Conservation (phyloP, 1,284 basidiomycete species). For the Ceratobasidium theobromae region DNA sequence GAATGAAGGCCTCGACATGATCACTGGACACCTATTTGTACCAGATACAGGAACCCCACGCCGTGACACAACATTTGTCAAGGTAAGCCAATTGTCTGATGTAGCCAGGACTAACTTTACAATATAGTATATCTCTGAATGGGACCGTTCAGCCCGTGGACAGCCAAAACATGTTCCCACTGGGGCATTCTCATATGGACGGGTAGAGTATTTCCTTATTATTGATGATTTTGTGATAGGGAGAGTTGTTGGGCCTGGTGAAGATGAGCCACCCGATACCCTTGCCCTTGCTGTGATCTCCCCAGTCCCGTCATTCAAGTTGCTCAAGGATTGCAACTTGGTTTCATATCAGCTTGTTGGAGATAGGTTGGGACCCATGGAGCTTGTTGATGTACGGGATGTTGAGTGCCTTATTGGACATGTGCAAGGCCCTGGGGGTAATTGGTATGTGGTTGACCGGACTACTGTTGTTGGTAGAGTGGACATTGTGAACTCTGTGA, state of each 20-base stretch:
- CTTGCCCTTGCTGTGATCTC: constrained; percentile 38
- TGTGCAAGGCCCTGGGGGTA: constrained; percentile 26
- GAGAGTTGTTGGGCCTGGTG: constrained; percentile 33
- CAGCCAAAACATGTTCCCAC: not conserved
- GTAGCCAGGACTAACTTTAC: not conserved
- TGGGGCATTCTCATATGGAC: not conserved
- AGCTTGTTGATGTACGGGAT: constrained; percentile 38
- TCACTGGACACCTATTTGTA: not conserved
- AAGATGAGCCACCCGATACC: constrained; percentile 30
- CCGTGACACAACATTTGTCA: constrained; percentile 4
- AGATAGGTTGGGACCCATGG: not conserved
- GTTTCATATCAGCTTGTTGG: not conserved
- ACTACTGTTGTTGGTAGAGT: constrained; percentile 32
- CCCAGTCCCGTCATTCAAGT: constrained; percentile 28
- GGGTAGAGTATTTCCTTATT: not conserved
- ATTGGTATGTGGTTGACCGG: constrained; percentile 41
- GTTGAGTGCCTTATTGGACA: constrained; percentile 38
- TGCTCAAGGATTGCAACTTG: constrained; percentile 1
- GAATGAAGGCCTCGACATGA: not conserved
- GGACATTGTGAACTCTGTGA: not conserved
- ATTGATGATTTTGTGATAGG: not conserved
- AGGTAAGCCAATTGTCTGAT: not conserved
- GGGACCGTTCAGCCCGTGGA: not conserved
- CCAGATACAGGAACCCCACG: not conserved
- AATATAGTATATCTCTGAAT: constrained; percentile 2